Percentiles rank a stretch among this genome's conserved stretches.
Conservation (phyloP, 768 basidiomycete species). For the Cystobasidium onofrii region DNA sequence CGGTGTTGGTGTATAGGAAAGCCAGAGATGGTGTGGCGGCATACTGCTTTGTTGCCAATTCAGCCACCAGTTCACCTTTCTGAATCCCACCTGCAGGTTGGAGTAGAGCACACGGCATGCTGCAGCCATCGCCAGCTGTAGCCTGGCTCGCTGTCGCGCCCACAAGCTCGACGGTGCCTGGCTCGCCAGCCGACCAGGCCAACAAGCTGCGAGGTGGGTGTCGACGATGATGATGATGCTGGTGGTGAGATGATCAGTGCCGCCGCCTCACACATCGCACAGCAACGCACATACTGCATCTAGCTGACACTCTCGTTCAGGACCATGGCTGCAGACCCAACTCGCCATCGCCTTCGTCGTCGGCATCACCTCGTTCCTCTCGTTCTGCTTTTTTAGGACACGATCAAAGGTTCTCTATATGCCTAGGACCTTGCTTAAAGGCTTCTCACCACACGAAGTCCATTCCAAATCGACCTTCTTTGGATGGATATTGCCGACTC, state of each 20-base stretch:
- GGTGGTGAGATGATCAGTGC: background rate
- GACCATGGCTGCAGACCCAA: slow-evolving; percentile 94
- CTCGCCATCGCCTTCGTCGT: slow-evolving; percentile 66
- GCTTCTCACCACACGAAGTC: slow-evolving; percentile 87
- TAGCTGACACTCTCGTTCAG: slow-evolving; percentile 44
- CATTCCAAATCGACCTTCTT: slow-evolving; percentile 80
- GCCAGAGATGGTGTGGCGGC: background rate
- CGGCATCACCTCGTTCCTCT: slow-evolving; percentile 68
- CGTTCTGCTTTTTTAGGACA: slow-evolving; percentile 81
- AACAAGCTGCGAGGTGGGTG: slow-evolving; percentile 29
- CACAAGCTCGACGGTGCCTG: slow-evolving; percentile 7
- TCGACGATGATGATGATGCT: background rate
- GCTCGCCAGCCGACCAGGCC: slow-evolving; percentile 27
- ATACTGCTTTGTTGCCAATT: too few species aligned
- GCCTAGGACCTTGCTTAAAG: slow-evolving; percentile 88
- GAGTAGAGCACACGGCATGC: slow-evolving; percentile 13
- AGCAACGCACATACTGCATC: background rate
- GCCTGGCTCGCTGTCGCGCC: background rate
- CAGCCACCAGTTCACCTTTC: too few species aligned
- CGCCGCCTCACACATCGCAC: too few species aligned
- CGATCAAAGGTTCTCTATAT: slow-evolving; percentile 85
- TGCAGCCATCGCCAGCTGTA: background rate
- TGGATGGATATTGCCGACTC: slow-evolving; percentile 91
- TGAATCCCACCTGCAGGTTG: too few species aligned
- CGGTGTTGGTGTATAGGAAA: background rate